Conservation (phyloP, 768 basidiomycete species). For the Mycena amicta region DNA sequence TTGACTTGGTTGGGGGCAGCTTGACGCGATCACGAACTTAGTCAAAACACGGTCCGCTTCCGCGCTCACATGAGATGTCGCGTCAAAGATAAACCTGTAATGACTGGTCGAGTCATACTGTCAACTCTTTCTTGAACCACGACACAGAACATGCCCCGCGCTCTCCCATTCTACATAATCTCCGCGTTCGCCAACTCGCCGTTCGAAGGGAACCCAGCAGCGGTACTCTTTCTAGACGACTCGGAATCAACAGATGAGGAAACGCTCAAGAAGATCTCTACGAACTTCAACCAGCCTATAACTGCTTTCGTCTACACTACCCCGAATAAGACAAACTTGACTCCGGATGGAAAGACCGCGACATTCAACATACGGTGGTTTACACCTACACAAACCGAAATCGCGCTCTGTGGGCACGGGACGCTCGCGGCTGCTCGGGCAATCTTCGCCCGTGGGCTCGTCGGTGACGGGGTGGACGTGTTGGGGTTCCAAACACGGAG, state of each 20-base stretch:
- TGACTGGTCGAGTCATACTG: background rate
- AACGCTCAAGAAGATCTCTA: constrained; percentile 36
- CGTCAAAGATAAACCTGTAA: too few relatives aligned
- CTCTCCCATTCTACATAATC: constrained; percentile 37
- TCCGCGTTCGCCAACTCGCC: constrained; percentile 47
- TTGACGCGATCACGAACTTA: too few relatives aligned
- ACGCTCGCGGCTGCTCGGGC: constrained; percentile 46
- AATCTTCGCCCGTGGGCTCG: constrained; percentile 37
- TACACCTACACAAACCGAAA: constrained; percentile 30
- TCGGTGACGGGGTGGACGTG: constrained; percentile 29
- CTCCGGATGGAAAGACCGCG: constrained; percentile 28
- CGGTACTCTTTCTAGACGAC: constrained; percentile 39
- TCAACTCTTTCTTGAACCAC: constrained; percentile 3
- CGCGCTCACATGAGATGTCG: too few relatives aligned
- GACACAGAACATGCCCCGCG: constrained; percentile 5
- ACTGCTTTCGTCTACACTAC: constrained; percentile 35
- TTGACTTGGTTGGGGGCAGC: too few relatives aligned
- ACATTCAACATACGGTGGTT: constrained; percentile 44
- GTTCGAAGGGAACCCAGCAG: constrained; percentile 49
- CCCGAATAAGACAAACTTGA: constrained; percentile 13
- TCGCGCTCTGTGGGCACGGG: constrained; percentile 28
- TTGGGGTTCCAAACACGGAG: constrained; percentile 36
- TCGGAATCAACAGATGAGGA: constrained; percentile 24
- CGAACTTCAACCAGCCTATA: constrained; percentile 51
- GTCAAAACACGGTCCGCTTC: too few relatives aligned